phyloP scores from a whole-genome alignment of 192 early-diverging fungal genomes.

The Kappamyces sp. region DNA sequence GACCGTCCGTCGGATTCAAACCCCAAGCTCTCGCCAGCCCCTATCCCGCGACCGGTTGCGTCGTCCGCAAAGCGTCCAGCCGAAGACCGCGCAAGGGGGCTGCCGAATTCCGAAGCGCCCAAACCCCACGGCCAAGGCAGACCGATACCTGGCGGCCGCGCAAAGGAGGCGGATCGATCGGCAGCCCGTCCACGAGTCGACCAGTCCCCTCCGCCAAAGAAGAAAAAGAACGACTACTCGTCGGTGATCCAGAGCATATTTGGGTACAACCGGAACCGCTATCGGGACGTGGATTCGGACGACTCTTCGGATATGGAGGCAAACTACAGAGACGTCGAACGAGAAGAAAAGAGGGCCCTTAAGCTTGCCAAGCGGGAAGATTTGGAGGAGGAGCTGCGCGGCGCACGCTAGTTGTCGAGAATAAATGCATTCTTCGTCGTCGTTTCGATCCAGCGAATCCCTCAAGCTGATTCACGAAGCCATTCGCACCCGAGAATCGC shows the following conservation, averaged over 20 bases:
- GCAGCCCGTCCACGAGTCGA: too few species aligned
- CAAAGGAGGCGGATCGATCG: too few species aligned
- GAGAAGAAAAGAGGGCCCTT: slow-evolving; percentile 12
- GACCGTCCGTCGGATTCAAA: too few species aligned
- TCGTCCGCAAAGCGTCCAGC: too few species aligned
- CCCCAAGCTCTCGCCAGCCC: too few species aligned
- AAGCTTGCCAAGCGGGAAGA: slow-evolving; percentile 8
- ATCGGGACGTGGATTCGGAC: slow-evolving; percentile 3
- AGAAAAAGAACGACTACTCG: slow-evolving; percentile 8
- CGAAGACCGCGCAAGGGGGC: too few species aligned
- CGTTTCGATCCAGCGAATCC: background rate
- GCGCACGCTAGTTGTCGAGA: too few species aligned
- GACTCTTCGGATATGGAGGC: slow-evolving; percentile 17
- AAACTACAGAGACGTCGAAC: background rate
- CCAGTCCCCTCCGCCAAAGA: background rate
- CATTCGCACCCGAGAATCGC: background rate
- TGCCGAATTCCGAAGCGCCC: too few species aligned
- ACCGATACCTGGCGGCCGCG: too few species aligned
- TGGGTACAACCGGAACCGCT: slow-evolving; percentile 1
- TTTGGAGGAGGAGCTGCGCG: slow-evolving; percentile 7
- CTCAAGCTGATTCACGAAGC: slow-evolving; percentile 3
- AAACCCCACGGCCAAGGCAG: too few species aligned
- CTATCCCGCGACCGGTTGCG: too few species aligned
- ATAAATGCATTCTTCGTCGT: background rate
- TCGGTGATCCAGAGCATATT: slow-evolving; percentile 11